Evolutionary conservation across 352 stramenopile species (phyloP).

Genomic region (Pythium coloratum): DNA sequence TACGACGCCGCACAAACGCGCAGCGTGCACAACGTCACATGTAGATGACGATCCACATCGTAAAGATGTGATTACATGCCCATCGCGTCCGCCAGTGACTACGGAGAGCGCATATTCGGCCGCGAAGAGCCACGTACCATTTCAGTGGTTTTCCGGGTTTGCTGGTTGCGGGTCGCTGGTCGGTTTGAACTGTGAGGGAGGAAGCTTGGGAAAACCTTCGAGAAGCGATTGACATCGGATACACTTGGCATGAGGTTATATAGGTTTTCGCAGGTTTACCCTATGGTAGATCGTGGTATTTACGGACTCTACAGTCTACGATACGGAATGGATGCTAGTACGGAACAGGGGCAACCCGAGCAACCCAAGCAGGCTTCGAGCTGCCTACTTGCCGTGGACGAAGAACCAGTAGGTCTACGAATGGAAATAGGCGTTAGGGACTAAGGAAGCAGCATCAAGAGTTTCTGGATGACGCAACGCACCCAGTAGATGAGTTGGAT

Average conservation of each 20-base stretch:
- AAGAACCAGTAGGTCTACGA: slow-evolving; percentile 27
- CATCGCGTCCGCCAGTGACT: neutral
- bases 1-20: neutral
- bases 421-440: neutral
- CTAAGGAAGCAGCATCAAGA: neutral
- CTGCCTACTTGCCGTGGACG: slow-evolving; percentile 20
- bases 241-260: slow-evolving; percentile 9
- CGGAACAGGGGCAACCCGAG: neutral
- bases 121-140: slow-evolving; percentile 24
- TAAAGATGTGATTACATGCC: too few relatives aligned
- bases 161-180: slow-evolving; percentile 24
- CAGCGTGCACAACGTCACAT: neutral
- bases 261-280: slow-evolving; percentile 9
- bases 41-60: neutral
- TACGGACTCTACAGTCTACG: slow-evolving; percentile 14
- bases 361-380: neutral
- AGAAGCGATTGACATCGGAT: slow-evolving; percentile 13
- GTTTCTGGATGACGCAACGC: slow-evolving; percentile 1
- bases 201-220: slow-evolving; percentile 24
- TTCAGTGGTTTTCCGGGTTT: slow-evolving; percentile 14
- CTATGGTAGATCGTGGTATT: neutral
- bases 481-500: slow-evolving; percentile 51
- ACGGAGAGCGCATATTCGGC: neutral
- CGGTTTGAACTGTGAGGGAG: slow-evolving; percentile 29
- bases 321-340: neutral